Percentiles rank a stretch among this genome's conserved stretches.
Conservation (phyloP, 78 protist genomes). For the Emiliania huxleyi region DNA sequence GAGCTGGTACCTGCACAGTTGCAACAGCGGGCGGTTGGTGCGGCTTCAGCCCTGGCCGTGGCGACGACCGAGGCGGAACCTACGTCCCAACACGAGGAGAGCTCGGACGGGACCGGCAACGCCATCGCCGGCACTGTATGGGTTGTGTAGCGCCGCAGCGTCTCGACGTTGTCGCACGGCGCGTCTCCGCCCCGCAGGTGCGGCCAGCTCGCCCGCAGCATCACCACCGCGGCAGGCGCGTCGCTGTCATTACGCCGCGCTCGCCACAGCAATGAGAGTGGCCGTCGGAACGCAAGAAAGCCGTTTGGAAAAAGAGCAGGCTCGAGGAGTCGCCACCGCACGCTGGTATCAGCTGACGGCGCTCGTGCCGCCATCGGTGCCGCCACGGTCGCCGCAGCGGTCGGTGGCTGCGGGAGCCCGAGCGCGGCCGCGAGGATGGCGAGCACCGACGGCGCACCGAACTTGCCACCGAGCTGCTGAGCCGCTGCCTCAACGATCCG, state of each 20-base stretch:
- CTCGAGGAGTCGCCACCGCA: background rate
- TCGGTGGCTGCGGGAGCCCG: background rate
- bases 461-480: too few relatives aligned
- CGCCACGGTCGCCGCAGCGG: background rate
- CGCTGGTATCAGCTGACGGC: background rate
- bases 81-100: too few relatives aligned
- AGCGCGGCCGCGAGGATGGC: background rate
- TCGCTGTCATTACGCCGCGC: background rate
- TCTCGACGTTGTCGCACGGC: too few relatives aligned
- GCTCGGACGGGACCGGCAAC: too few relatives aligned
- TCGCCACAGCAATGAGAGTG: background rate
- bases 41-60: background rate
- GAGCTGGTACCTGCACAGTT: background rate
- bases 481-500: background rate
- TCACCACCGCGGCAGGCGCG: background rate
- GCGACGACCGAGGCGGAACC: background rate
- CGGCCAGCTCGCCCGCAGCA: background rate
- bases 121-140: too few relatives aligned
- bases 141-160: too few relatives aligned
- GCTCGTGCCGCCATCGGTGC: background rate
- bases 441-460: background rate
- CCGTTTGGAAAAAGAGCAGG: background rate
- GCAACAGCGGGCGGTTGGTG: background rate
- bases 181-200: too few relatives aligned
- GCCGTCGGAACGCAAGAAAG: background rate